phyloP scores from a whole-genome alignment of 768 basidiomycete species.

The Leucosporidium yakuticum region DNA sequence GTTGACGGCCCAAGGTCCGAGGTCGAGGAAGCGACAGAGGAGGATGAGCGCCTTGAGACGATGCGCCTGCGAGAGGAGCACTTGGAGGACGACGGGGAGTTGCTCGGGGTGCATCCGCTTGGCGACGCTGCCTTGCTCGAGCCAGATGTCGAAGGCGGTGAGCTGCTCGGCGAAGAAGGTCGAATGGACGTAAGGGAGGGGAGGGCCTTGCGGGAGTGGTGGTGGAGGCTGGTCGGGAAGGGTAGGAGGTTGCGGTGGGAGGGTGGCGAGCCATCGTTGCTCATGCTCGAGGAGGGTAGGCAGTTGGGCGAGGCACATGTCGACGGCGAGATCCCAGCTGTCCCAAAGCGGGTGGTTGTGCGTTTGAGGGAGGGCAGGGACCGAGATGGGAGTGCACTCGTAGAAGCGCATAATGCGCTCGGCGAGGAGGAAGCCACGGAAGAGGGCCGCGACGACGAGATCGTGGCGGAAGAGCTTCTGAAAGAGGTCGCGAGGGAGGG shows the following conservation, averaged over 20 bases:
- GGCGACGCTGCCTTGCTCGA: conserved; percentile 72
- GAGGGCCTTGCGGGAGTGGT: conserved; percentile 46
- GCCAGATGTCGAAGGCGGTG: conserved; percentile 97
- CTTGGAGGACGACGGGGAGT: conserved; percentile 94
- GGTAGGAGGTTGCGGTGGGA: conserved; percentile 34
- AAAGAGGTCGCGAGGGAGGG: conserved; percentile 87
- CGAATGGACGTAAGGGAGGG: conserved; percentile 73
- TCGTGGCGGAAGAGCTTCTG: conserved; percentile 91
- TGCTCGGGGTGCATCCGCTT: conserved; percentile 74
- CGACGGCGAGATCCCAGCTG: conserved; percentile 95
- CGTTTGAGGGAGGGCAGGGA: conserved; percentile 85
- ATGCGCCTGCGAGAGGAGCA: conserved; percentile 91
- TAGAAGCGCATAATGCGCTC: conserved; percentile 98
- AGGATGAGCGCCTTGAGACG: conserved; percentile 90
- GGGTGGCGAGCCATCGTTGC: conserved; percentile 41
- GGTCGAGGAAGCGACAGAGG: conserved; percentile 92
- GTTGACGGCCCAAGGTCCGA: conserved; percentile 98
- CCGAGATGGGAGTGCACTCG: conserved; percentile 90
- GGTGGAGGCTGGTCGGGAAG: conserved; percentile 36
- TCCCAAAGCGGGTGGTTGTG: conserved; percentile 96
- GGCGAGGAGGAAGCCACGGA: conserved; percentile 93
- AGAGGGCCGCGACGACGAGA: conserved; percentile 88
- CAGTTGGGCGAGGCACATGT: conserved; percentile 87
- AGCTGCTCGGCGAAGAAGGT: conserved; percentile 93
- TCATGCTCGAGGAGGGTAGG: conserved; percentile 61